A percentile compares a stretch with the other conserved stretches of the same genome.
phyloP scores from a whole-genome alignment of 129 eudicot species.

The Pittosporum tobira region DNA sequence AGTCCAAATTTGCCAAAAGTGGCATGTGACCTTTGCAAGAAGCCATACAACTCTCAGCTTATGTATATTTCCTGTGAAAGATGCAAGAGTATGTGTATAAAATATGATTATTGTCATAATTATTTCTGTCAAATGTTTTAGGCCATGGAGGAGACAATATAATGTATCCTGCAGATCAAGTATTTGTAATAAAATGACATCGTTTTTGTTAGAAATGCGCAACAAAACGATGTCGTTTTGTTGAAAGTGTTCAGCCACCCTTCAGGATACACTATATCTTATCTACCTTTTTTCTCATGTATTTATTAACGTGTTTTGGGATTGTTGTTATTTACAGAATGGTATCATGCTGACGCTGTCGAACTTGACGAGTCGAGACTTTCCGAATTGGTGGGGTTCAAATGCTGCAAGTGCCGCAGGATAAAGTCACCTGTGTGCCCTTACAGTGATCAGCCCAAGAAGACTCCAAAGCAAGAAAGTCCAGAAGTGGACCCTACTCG shows the following conservation, averaged over 20 bases:
- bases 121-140: background rate
- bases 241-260: too few species aligned
- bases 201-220: too few species aligned
- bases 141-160: too few species aligned
- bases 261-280: too few species aligned
- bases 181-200: too few species aligned
- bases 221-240: too few species aligned
- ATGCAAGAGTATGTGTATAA: slow-evolving; percentile 46
- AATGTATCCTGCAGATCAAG: too few species aligned
- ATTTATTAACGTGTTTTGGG: background rate
- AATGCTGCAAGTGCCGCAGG: slow-evolving; percentile 86
- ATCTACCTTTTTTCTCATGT: too few species aligned
- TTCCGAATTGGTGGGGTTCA: slow-evolving; percentile 50
- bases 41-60: slow-evolving; percentile 48
- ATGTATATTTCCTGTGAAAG: slow-evolving; percentile 74
- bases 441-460: slow-evolving; percentile 30
- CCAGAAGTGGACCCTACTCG: slow-evolving; percentile 22
- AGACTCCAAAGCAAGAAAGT: slow-evolving; percentile 29
- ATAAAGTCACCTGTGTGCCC: slow-evolving; percentile 73
- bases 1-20: slow-evolving; percentile 29
- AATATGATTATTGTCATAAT: background rate
- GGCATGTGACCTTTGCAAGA: slow-evolving; percentile 47
- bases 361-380: slow-evolving; percentile 62
- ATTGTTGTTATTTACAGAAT: slow-evolving; percentile 43
- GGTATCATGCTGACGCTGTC: slow-evolving; percentile 90